Conservation (phyloP, 371 early-diverging fungal genomes). For the Syncephalastrum contaminatum region DNA sequence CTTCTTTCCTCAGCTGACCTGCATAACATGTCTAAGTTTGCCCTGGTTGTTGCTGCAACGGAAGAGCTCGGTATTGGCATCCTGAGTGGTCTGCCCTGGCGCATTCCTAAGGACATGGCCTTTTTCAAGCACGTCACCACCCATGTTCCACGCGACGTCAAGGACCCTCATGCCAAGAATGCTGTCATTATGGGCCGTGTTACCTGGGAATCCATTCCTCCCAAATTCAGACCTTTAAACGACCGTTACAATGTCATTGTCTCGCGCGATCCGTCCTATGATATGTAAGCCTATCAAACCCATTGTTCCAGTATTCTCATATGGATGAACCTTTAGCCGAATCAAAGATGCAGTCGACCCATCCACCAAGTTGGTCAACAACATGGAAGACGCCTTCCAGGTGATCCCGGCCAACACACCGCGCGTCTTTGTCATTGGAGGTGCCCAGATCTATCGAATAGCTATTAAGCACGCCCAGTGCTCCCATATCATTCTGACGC, state of each 20-base stretch:
- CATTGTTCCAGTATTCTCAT: background rate
- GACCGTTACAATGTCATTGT: constrained; percentile 85
- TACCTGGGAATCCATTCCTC: constrained; percentile 89
- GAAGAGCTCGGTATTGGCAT: constrained; percentile 80
- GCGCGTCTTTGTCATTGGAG: constrained; percentile 64
- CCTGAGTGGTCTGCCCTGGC: constrained; percentile 78
- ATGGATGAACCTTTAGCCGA: background rate
- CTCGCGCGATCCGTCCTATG: constrained; percentile 56
- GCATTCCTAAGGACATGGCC: constrained; percentile 79
- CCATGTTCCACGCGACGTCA: constrained; percentile 24
- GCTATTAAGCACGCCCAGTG: constrained; percentile 56
- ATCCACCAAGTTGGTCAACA: constrained; percentile 21
- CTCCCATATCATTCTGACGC: constrained; percentile 60
- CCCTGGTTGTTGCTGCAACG: constrained; percentile 78
- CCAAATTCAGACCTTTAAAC: constrained; percentile 68
- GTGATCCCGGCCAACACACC: constrained; percentile 12
- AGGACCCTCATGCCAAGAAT: constrained; percentile 43
- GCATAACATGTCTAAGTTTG: constrained; percentile 30
- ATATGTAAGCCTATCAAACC: constrained; percentile 36
- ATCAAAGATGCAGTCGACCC: constrained; percentile 5
- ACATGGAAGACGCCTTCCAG: constrained; percentile 28
- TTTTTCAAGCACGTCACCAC: constrained; percentile 79
- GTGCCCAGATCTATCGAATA: constrained; percentile 58
- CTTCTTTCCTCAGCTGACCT: no score
- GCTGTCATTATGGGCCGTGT: constrained; percentile 87